Evolutionary conservation across 2,329 filamentous ascomycete genomes (phyloP).

Genomic region (Fusarium udum): DNA sequence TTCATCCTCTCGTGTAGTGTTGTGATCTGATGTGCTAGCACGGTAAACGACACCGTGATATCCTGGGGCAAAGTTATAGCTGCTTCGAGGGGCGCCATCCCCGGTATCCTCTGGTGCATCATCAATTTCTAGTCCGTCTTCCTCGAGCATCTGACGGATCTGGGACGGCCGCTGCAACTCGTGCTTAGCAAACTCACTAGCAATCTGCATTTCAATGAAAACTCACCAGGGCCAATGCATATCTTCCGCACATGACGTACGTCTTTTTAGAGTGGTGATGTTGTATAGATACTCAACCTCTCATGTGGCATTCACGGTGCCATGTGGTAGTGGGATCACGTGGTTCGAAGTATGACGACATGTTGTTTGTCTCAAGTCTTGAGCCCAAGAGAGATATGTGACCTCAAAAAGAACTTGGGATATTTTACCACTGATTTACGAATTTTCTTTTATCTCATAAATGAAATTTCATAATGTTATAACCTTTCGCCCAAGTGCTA

Average conservation of each 20-base stretch:
- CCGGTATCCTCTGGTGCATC: constrained; percentile 77
- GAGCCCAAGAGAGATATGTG: not conserved
- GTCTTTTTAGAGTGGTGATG: not conserved
- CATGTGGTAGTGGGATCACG: constrained; percentile 4
- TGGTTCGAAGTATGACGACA: constrained; percentile 7
- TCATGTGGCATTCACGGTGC: not conserved
- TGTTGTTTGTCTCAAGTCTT: not conserved
- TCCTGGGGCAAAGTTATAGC: constrained; percentile 93
- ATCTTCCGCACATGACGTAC: constrained; percentile 50
- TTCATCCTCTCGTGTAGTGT: constrained; percentile 54
- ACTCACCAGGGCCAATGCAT: constrained; percentile 49
- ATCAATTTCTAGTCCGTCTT: constrained; percentile 77
- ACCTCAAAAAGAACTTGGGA: not conserved
- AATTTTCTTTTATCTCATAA: not conserved
- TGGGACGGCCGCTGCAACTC: constrained; percentile 75
- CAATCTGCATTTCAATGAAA: too few relatives aligned
- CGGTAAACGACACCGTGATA: constrained; percentile 88
- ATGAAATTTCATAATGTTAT: not conserved
- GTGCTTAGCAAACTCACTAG: not conserved
- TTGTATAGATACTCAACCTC: not conserved
- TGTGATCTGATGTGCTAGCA: constrained; percentile 72
- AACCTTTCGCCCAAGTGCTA: not conserved
- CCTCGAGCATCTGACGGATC: constrained; percentile 76
- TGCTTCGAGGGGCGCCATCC: constrained; percentile 70
- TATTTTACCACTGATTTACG: not conserved